Base-by-base conservation (phyloP, 371 early-diverging fungal genomes). In the Saksenaea vasiformis region DNA sequence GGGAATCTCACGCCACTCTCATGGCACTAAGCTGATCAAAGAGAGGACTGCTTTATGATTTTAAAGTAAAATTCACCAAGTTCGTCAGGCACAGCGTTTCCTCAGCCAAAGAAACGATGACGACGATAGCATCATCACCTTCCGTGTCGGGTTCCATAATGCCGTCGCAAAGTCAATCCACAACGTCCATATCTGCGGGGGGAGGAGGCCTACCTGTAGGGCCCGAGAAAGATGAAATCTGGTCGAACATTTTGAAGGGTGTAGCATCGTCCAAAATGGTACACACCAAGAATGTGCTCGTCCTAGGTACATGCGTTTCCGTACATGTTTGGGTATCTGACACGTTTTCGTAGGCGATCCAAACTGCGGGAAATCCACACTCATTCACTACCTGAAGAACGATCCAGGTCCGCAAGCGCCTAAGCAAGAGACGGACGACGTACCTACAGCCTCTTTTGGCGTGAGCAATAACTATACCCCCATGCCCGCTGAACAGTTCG, bases 201-300 rank as follows among this genome's bases (percentile, higher is more conserved):
- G 38, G 37, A 36, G 57, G 57, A 35, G 38, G 37, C 36, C 57
- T 37, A 7, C 35, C 72, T 17, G 51, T 47, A 10, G 51, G 51
- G 22, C 8, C 78, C 71, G 78, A 75, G 68, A 74, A 76, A 66
- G 79, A 79, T 55, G 90, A 88, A 36, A 89, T 94, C 62, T 94
- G 94, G 94, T 88, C 90, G 27, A 75, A 86, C 28, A 88, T 92
- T 47, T 78, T 94, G 34, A 81, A 86, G 62, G 84, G 85, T 17
- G 91, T 88, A 1, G 86, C 90, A 27, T 85, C 90, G 60, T 83
- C 91, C 15, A 89, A 88, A 69, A 78, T 85, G 41, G 84, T 88
- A 11, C 88, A 87, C 13, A 79, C 85, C 13, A 91, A 90, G 67
- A 88, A 83, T 69, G 84, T 93, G 26, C 73, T 94, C 60, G 84